phyloP scores from a whole-genome alignment of 345 rosid genomes.

The Lepidium sativum region DNA sequence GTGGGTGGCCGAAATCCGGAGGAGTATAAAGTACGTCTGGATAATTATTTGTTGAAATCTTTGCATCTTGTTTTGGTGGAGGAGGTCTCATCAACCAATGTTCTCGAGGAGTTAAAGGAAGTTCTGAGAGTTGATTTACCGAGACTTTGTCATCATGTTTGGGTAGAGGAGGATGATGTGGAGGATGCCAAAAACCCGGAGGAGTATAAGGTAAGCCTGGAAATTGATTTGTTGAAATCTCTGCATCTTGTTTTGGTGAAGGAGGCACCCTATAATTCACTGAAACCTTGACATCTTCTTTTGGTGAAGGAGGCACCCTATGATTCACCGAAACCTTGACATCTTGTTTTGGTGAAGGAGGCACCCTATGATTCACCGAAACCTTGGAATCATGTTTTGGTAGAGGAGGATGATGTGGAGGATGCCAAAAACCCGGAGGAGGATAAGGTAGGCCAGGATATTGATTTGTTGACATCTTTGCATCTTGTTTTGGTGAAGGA shows the following conservation, averaged over 20 bases:
- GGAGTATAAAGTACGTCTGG: background rate
- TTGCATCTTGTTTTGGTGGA: background rate
- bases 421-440: too few relatives aligned
- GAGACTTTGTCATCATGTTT: too few relatives aligned
- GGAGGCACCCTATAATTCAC: background rate
- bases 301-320: too few relatives aligned
- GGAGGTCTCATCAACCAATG: background rate
- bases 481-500: background rate
- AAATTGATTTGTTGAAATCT: background rate
- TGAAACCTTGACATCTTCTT: too few relatives aligned
- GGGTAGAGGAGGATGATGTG: background rate
- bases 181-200: background rate
- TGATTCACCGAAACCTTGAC: background rate
- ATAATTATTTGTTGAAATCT: background rate
- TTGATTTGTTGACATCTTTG: background rate
- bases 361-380: background rate
- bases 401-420: too few relatives aligned
- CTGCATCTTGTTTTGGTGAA: background rate
- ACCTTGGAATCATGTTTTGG: too few relatives aligned
- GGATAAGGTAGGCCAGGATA: background rate
- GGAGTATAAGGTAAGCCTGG: background rate
- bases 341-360: background rate
- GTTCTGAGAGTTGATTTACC: background rate
- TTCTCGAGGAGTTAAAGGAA: background rate
- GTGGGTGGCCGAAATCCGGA: too few relatives aligned